Percentiles rank a stretch among this genome's conserved stretches.
Evolutionary conservation across 2,329 filamentous ascomycete genomes (phyloP).

Genomic region (Scleromitrula shiraiana): DNA sequence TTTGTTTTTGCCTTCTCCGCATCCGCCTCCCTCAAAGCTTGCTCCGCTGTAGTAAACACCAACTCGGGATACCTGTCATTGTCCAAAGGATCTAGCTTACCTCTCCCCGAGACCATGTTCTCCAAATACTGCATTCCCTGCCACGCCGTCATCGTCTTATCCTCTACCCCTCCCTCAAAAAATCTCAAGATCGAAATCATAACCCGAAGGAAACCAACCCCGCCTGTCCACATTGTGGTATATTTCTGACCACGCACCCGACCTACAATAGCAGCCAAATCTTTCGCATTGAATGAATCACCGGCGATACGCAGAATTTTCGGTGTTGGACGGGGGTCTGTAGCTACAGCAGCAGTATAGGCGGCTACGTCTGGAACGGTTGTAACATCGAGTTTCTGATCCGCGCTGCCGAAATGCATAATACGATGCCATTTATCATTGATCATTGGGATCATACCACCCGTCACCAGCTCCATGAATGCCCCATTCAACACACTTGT

Average conservation of each 20-base stretch:
- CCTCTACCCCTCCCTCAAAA: conserved; percentile 7
- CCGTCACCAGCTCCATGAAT: conserved; percentile 9
- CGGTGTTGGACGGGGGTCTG: conserved; percentile 10
- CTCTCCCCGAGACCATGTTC: conserved; percentile 10
- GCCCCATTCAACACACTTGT: conserved; percentile 10
- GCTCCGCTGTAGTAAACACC: conserved; percentile 4
- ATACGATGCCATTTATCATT: conserved; percentile 11
- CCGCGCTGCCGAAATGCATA: conserved; percentile 9
- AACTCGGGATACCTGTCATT: conserved; percentile 11
- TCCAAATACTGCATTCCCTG: conserved; percentile 13
- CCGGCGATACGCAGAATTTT: conserved; percentile 10
- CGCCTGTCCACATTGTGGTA: conserved; percentile 9
- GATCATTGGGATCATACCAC: conserved; percentile 5
- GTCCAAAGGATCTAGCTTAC: conserved; percentile 9
- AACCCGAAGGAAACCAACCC: conserved; percentile 7
- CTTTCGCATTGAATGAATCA: conserved; percentile 5
- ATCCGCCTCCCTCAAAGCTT: conserved; percentile 6
- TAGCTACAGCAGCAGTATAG: conserved; percentile 12
- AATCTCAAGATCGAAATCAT: conserved; percentile 7
- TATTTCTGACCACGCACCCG: conserved; percentile 9
- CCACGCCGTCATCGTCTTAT: not conserved
- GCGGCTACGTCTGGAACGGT: conserved; percentile 6
- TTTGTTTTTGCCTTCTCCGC: conserved; percentile 2
- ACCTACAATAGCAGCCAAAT: conserved; percentile 7
- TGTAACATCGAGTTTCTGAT: conserved; percentile 10